Base-by-base conservation (phyloP, 768 basidiomycete species). In the Collybiopsis luxurians region DNA sequence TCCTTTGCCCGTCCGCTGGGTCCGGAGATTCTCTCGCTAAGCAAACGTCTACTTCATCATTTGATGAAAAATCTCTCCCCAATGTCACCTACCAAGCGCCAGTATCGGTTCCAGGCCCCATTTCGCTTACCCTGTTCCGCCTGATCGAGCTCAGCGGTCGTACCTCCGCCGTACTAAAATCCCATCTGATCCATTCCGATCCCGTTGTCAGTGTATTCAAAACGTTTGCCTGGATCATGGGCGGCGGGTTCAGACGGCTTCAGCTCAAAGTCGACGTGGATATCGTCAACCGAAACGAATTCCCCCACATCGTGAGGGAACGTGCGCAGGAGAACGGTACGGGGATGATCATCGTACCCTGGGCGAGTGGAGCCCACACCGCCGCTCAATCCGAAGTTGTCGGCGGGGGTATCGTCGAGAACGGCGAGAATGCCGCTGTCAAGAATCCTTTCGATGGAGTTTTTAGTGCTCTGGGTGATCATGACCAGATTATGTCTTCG, bases 111-210 rank as follows among this genome's bases (percentile, higher is more conserved):
- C 50, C 55, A 3, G n/a, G 56, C 13, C 28, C 59, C 2, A 52
- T 50, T 12, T 54, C 64, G 0, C 60, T 96, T 31, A 83, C 92
- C 60, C 89, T 90, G 0, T 79, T 98, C 2, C 92, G 95, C 19
- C 79, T 98, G 7, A 84, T 98, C 62, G 95, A 98, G 67, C 75
- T 98, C 44, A 90, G 92, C 1, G 87, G 87, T 36, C 89, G 97
- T 57, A 91, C 91, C 1, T 94, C 92, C 2, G 89, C 90, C 1
- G 84, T 96, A 34, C 82, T 98, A 69, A 88, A 84, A 65, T 90
- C 90, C 1, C 84, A 90, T 51, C 75, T 95, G 26, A 77, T 90
- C 38, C 77, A 76, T 56, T 83, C 79, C 43, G 93, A 95, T 63
- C 80, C 92, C 3, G 71, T 94, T 38, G 72, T 91, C 15, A 81